These are phyloP conservation scores for Mycena leptocephala DNA, from an alignment of 768 basidiomycete species.

Conservation along the genomic window DNA sequence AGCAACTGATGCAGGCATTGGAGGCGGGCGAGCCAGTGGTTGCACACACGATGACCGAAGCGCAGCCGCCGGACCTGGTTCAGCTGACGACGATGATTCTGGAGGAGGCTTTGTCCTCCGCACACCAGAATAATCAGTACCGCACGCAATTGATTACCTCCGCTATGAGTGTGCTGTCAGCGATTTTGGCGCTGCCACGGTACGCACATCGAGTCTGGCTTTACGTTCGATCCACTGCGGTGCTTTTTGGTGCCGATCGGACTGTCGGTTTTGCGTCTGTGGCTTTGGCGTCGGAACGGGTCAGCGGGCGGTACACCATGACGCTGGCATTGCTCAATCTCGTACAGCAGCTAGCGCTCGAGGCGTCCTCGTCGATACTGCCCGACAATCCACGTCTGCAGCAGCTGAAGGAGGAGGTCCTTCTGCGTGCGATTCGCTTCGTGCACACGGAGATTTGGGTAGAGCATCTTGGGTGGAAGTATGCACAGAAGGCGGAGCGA, in stretches of 20 bases:
- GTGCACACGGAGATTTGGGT: constrained; percentile 93
- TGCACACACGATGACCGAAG: constrained; percentile 66
- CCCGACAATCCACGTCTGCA: constrained; percentile 74
- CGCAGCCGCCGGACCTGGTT: constrained; percentile 79
- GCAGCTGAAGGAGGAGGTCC: constrained; percentile 88
- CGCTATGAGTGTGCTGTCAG: constrained; percentile 86
- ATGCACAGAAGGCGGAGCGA: constrained; percentile 83
- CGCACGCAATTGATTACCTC: constrained; percentile 82
- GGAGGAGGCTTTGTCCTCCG: constrained; percentile 81
- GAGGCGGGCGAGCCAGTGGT: constrained; percentile 73
- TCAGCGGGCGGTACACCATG: constrained; percentile 85
- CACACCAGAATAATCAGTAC: constrained; percentile 55
- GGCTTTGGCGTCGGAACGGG: constrained; percentile 80
- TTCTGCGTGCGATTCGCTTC: constrained; percentile 83
- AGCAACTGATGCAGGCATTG: constrained; percentile 77
- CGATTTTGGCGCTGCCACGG: constrained; percentile 79
- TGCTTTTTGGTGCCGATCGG: constrained; percentile 81
- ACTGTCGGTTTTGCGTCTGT: constrained; percentile 72
- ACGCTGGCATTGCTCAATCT: constrained; percentile 86
- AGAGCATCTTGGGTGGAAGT: constrained; percentile 90
- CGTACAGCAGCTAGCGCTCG: constrained; percentile 81
- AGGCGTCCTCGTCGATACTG: constrained; percentile 75
- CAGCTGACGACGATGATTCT: constrained; percentile 87
- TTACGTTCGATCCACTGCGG: constrained; percentile 84
- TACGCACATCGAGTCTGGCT: constrained; percentile 92